Conservation (phyloP, 306 rosid genomes). For the Notholithocarpus densiflorus region DNA sequence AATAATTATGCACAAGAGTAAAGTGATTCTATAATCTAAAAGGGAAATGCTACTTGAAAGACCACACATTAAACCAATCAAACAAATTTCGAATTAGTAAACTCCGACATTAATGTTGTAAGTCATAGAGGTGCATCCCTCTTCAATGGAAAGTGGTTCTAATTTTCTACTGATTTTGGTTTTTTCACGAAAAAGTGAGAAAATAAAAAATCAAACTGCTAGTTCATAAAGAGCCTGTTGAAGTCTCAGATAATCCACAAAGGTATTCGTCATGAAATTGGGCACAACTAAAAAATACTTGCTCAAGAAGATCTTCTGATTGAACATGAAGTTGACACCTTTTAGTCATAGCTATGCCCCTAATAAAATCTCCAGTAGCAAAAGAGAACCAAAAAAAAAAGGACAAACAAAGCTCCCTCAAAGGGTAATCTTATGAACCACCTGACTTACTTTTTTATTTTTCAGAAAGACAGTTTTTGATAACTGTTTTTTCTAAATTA, state of each 20-base stretch:
- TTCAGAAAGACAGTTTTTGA: background rate
- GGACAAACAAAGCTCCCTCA: background rate
- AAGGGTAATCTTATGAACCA: background rate
- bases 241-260: background rate
- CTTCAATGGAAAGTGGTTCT: background rate
- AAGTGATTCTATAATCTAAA: no score
- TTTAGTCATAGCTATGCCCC: background rate
- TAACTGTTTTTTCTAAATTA: background rate
- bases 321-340: background rate
- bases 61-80: no score
- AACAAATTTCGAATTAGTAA: no score
- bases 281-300: background rate
- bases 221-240: background rate
- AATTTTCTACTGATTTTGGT: background rate
- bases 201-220: background rate
- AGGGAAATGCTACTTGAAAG: no score
- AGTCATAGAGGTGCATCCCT: background rate
- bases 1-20: no score
- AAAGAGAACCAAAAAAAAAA: background rate
- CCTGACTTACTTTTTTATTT: background rate
- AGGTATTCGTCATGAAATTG: background rate
- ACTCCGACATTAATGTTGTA: no score
- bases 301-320: background rate
- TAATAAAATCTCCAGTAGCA: background rate
- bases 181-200: background rate